Base-by-base conservation (phyloP, 768 basidiomycete species). In the Boletus rubescentipes region DNA sequence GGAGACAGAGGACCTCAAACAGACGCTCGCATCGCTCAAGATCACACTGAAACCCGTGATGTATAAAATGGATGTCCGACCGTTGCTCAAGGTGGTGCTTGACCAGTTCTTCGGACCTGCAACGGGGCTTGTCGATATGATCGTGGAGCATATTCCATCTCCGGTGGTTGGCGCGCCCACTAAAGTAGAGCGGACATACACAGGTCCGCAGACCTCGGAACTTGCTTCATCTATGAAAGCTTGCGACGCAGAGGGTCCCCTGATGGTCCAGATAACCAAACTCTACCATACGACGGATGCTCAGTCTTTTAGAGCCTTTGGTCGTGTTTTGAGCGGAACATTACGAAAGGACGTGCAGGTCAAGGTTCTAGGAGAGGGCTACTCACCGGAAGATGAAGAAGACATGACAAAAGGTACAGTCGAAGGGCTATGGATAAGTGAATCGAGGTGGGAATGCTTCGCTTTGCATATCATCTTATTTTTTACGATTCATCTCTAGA, bases 11-110 rank as follows among this genome's bases (percentile, higher is more conserved):
- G 79, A 80, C 31, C 81, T 99, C 34, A 89, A 86, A 67, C 79
- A 77, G 53, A 99, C 96, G 4, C 76, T 99, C 42, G 75, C 74
- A 10, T 76, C 79, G 10, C 79, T 99, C 32, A 84, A 85, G 2
- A 98, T 99, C 64, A 77, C 83, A 37, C 76, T 99, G 60, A 97
- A 95, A 73, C 89, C 94, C 0, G 79, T 93, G 31, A 89, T 92
- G 83, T 99, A 88, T 80, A 98, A 98, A 77, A 98, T 99, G 93
- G 97, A 99, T 67, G 94, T 94, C 6, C 77, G 96, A 51, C 97
- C 97, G 4, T 75, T 99, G 46, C 76, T 99, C 61, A 97, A 98
- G 73, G 92, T 88, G 36, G 87, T 98, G 12, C 74, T 97, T 55
- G 89, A 91, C 65, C 95, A 98, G 68, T 99, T 99, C 79, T 99